Evolutionary conservation across 2,329 filamentous ascomycete genomes (phyloP).

Genomic region (Stagonosporopsis rhizophila): DNA sequence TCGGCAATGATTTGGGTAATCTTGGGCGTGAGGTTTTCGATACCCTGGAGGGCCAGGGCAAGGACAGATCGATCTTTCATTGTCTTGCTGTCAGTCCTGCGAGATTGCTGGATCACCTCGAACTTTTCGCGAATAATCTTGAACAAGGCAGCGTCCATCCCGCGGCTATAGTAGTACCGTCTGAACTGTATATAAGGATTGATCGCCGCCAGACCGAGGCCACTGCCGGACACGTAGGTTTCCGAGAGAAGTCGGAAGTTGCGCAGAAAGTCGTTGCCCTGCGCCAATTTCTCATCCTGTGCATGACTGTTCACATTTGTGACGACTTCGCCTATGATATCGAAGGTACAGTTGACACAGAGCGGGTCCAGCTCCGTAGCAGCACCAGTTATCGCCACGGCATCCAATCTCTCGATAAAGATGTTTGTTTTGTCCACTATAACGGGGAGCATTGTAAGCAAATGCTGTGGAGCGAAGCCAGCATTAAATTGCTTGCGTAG

Average conservation of each 20-base stretch:
- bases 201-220: slow-evolving; percentile 30
- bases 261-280: slow-evolving; percentile 35
- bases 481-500: slow-evolving; percentile 47
- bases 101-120: slow-evolving; percentile 30
- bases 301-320: slow-evolving; percentile 40
- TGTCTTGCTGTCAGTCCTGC: slow-evolving; percentile 21
- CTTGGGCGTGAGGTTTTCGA: slow-evolving; percentile 44
- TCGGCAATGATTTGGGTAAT: slow-evolving; percentile 50
- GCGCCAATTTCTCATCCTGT: slow-evolving; percentile 27
- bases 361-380: slow-evolving; percentile 41
- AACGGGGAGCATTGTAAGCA: slow-evolving; percentile 44
- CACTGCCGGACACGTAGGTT: slow-evolving; percentile 30
- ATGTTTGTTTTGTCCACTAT: slow-evolving; percentile 46
- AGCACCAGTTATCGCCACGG: slow-evolving; percentile 29
- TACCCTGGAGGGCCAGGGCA: slow-evolving; percentile 43
- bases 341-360: slow-evolving; percentile 44
- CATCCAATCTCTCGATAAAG: slow-evolving; percentile 43
- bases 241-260: slow-evolving; percentile 31
- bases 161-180: slow-evolving; percentile 28
- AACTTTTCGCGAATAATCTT: slow-evolving; percentile 37
- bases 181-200: slow-evolving; percentile 30
- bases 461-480: slow-evolving; percentile 48
- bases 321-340: slow-evolving; percentile 46
- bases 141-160: slow-evolving; percentile 39
- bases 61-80: slow-evolving; percentile 41